Base-by-base conservation (phyloP, 225 moss, liverwort and hornwort genomes). In the Bryoerythrophyllum caledonicum region DNA sequence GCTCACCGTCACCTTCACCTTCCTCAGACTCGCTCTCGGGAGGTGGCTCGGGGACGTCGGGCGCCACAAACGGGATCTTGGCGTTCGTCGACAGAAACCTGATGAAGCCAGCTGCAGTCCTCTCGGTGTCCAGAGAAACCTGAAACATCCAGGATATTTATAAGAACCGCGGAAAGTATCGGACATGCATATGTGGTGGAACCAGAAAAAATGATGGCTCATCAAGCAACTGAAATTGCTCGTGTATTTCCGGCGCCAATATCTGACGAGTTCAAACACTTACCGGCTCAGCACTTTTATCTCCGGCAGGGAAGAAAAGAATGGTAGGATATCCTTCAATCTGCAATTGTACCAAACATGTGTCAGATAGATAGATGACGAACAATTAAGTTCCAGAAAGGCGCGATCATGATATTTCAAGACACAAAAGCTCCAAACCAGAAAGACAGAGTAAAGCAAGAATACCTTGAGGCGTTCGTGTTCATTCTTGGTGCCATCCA, bases 401-500 rank as follows among this genome's bases (percentile, higher is more conserved):
- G 5, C 15, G 16, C 13, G 15, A 46, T 60, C 23, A 28, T 28
- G 15, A 3, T 10, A 44, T 26, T 37, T 76, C 25, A 3, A 60
- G 28, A n/a, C 10, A 60, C 9, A 77, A 46, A 51, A 14, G 17
- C 55, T 70, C 23, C 60, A 7, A n/a, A 55, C 8, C 20, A 16
- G 54, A 34, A 63, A 74, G 44, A 4, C 19, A 56, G 15, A 2
- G 55, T 56, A 28, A 46, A 66, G 32, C 21, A 12, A 27, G 58
- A 21, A 26, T 73, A 96, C 96, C 85, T 89, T 91, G 40, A 92
- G 81, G 65, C 88, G 82, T 35, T 85, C 84, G 70, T 94, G 94
- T 74, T 97, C 94, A 84, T 97, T 97, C 60, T 84, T 81, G 34
- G 92, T 97, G 74, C 92, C 94, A 67, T 97, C 94, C 96, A 97